Evolutionary conservation across 257 asterid species (phyloP).

Genomic region (Parsonsia alboflavescens): DNA sequence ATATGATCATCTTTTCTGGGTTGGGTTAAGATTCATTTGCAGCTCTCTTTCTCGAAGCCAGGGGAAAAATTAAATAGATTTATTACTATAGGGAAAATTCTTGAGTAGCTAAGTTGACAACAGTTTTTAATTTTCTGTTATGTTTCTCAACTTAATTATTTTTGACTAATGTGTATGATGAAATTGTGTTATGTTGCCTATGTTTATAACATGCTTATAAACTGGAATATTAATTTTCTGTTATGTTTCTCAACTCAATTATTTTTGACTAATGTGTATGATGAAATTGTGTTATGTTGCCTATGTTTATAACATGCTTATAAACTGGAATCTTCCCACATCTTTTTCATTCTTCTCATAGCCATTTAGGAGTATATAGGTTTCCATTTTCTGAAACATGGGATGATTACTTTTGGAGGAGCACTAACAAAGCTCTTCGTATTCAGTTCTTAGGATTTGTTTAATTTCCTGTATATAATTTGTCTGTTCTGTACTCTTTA

Average conservation of each 20-base stretch:
- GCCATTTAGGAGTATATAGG: neutral
- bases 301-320: neutral
- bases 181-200: neutral
- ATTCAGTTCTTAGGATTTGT: neutral
- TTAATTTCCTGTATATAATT: neutral
- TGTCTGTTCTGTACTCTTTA: slow-evolving; percentile 18
- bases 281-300: neutral
- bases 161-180: neutral
- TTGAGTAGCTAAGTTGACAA: neutral
- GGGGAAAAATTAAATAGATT: neutral
- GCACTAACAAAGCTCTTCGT: neutral
- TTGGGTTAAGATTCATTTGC: neutral
- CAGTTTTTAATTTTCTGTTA: too few species aligned
- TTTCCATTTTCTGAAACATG: neutral
- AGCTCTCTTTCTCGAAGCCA: neutral
- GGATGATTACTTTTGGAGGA: neutral
- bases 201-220: neutral
- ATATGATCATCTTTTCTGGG: neutral
- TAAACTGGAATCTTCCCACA: neutral
- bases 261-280: neutral
- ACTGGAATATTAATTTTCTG: neutral
- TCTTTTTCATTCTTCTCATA: neutral
- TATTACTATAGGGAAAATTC: neutral
- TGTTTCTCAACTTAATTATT: neutral
- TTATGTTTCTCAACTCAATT: neutral